Percentiles rank a stretch among this genome's conserved stretches.
Evolutionary conservation across 768 basidiomycete species (phyloP).

Genomic region (Leccinellum rugosiceps): DNA sequence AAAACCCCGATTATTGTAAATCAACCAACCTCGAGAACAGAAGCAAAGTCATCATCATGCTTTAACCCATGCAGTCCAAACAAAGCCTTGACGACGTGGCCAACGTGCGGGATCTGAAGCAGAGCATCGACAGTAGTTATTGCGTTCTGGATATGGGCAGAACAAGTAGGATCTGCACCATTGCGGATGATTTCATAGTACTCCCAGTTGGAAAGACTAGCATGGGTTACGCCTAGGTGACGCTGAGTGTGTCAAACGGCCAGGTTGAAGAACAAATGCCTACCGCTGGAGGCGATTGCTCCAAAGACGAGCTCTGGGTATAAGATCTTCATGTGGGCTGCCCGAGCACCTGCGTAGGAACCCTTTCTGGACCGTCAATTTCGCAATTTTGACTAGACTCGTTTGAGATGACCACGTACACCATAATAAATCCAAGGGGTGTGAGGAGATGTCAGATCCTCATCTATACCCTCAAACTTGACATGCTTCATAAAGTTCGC

Average conservation of each 20-base stretch:
- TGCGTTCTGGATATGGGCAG: slow-evolving; percentile 52
- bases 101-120: slow-evolving; percentile 46
- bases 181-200: slow-evolving; percentile 81
- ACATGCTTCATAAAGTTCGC: slow-evolving; percentile 87
- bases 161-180: slow-evolving; percentile 63
- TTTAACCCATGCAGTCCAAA: slow-evolving; percentile 71
- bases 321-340: slow-evolving; percentile 85
- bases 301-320: slow-evolving; percentile 90
- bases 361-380: slow-evolving; percentile 42
- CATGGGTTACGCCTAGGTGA: slow-evolving; percentile 75
- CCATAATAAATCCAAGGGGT: slow-evolving; percentile 95
- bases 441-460: slow-evolving; percentile 65
- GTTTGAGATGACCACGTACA: slow-evolving; percentile 39
- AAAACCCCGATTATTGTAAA: slow-evolving; percentile 15
- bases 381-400: neutral
- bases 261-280: slow-evolving; percentile 13
- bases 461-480: slow-evolving; percentile 65
- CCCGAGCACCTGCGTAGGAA: slow-evolving; percentile 90
- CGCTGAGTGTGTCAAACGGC: neutral
- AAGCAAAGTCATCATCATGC: slow-evolving; percentile 77
- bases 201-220: slow-evolving; percentile 77
- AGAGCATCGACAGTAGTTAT: slow-evolving; percentile 61
- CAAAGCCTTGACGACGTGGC: slow-evolving; percentile 57
- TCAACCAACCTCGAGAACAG: slow-evolving; percentile 54
- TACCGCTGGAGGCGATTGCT: slow-evolving; percentile 84